Evolutionary conservation across 805 yeast genomes (phyloP), one percentile per base, ranked within the genome.

Genomic region (Pachysolen tannophilus): DNA sequence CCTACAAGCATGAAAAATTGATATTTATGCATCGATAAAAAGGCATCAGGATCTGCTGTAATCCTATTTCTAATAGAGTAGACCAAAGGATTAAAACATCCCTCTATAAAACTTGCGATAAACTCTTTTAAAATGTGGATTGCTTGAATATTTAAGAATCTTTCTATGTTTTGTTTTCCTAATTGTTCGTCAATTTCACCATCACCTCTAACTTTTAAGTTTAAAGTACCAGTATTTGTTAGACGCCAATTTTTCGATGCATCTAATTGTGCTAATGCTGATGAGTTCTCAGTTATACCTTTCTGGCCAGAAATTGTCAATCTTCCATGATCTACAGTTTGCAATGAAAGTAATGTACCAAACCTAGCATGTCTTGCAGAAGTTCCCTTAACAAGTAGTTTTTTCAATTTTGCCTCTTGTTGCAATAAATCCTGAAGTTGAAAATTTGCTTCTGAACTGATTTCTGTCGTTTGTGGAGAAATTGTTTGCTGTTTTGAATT

Each of bases 311-410:
- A 69, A 1, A 86, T 69, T 5, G 84, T 72, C 14, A 82, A 55
- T 20, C 82, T 63, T 3, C 61, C 65, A 20, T 75, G 64, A 35
- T 78, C 77, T 17, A 69, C 67, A 14, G 80, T 72, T 40, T 79
- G 76, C 20, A 90, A 65, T 2, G 94, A 78, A 8, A 87, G 56
- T 42, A 88, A 61, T 0, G 97, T 78, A 1, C 98, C 98, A 61
- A 90, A 90, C 34, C 95, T 68, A 3, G 92, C 88, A 52, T 90
- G 98, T 31, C 98, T 69, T 1, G 85, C 67, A 1, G 83, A 70
- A 2, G 77, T 62, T 34, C 65, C 58, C 53, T 68, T 70, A 20
- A 64, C 61, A 32, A 75, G 66, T 23, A 55, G 50, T 27, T 59
- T 62, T 39, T 72, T 74, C 40, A 79, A 52, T 21, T 66, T 65